Percentiles rank a stretch among this genome's conserved stretches.
Evolutionary conservation across 306 rosid species (phyloP).

Genomic region (Aeschynomene evenia): DNA sequence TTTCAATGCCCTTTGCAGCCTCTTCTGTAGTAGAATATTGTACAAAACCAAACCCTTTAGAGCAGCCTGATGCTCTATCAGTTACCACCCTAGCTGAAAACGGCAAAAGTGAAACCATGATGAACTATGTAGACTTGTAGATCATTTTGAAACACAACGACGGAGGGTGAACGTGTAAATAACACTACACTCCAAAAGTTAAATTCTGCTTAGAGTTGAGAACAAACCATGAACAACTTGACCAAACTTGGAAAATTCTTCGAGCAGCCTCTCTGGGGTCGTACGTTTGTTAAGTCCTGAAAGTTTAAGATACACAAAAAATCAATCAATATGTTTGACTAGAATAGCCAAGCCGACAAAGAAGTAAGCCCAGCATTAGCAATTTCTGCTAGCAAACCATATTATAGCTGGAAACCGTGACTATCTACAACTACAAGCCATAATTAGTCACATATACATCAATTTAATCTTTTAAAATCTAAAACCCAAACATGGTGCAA

Average conservation of each 20-base stretch:
- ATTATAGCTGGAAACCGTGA: neutral
- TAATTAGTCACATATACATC: neutral
- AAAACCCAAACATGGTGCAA: neutral
- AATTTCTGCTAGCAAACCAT: neutral
- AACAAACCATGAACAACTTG: constrained; percentile 70
- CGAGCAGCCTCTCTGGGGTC: constrained; percentile 66
- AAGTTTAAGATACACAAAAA: constrained; percentile 5
- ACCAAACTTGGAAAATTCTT: constrained; percentile 80
- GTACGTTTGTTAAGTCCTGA: constrained; percentile 94
- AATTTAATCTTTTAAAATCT: too few species aligned
- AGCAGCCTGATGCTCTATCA: constrained; percentile 81
- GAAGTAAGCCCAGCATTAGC: neutral
- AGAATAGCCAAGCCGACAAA: neutral
- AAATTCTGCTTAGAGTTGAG: neutral
- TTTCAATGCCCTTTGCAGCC: constrained; percentile 82
- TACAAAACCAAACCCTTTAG: constrained; percentile 95
- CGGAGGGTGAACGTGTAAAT: neutral
- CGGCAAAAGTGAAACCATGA: neutral
- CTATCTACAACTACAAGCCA: neutral
- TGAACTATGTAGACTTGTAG: neutral
- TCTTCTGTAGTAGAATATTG: constrained; percentile 71
- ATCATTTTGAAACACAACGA: neutral
- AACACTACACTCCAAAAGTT: neutral
- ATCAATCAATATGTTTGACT: neutral
- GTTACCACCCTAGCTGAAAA: constrained; percentile 86